Evolutionary conservation across 2,329 filamentous ascomycete species (phyloP).

Genomic region (Celoporthe dispersa): DNA sequence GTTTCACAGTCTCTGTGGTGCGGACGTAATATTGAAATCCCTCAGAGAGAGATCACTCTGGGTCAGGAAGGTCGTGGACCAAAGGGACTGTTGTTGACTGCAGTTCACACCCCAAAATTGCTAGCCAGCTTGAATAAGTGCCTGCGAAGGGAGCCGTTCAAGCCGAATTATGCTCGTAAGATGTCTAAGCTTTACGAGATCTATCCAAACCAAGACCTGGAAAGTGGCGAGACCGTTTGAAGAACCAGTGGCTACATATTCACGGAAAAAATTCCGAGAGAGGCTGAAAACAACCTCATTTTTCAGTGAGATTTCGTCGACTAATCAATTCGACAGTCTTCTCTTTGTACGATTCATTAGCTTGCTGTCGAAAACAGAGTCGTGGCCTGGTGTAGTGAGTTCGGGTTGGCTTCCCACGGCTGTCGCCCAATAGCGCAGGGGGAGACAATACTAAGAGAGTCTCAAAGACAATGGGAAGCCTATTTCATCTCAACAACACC

Average conservation of each 20-base stretch:
- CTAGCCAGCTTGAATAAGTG: background rate
- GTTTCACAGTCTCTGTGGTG: too few relatives aligned
- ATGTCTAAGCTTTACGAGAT: background rate
- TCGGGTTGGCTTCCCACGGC: background rate
- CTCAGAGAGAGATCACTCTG: too few relatives aligned
- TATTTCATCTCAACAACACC: conserved; percentile 16
- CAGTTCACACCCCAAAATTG: background rate
- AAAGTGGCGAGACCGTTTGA: background rate
- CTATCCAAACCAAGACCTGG: background rate
- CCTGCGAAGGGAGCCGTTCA: background rate
- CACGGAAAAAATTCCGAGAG: background rate
- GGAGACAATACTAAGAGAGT: conserved; percentile 25
- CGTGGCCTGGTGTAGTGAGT: background rate
- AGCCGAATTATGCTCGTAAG: background rate
- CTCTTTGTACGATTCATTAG: background rate
- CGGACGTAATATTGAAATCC: too few relatives aligned
- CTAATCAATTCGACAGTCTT: background rate
- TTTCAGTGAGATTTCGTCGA: background rate
- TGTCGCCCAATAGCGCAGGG: background rate
- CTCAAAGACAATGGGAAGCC: conserved; percentile 22
- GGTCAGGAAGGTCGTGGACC: too few relatives aligned
- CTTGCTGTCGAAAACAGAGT: background rate
- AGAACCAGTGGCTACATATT: background rate
- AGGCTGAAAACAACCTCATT: background rate
- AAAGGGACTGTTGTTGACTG: too few relatives aligned